These are phyloP conservation scores for Lepidium sativum DNA, from an alignment of 345 rosid species.

Conservation along the genomic window DNA sequence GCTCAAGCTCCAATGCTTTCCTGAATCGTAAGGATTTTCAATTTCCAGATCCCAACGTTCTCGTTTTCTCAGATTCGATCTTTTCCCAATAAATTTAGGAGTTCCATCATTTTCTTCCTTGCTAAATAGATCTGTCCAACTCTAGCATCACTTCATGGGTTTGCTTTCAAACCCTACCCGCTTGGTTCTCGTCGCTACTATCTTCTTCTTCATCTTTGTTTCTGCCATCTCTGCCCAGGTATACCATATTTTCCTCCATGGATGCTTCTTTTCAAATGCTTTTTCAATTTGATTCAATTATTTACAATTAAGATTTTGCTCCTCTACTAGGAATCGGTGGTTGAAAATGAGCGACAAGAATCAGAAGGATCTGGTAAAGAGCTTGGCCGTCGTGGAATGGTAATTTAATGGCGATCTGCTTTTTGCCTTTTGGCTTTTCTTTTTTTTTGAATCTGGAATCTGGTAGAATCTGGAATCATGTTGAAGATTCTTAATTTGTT, in stretches of 20 bases:
- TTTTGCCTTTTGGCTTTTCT: background rate
- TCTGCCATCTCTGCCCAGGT: conserved; percentile 45
- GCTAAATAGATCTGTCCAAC: conserved; percentile 1
- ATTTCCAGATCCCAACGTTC: conserved; percentile 1
- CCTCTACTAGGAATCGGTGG: conserved; percentile 34
- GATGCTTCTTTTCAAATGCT: background rate
- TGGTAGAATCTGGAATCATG: background rate
- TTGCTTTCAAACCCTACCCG: conserved; percentile 29
- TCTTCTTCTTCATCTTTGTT: conserved; percentile 24
- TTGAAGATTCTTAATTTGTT: background rate
- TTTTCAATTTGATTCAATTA: background rate
- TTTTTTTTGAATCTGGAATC: background rate
- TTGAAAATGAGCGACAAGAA: conserved; percentile 45
- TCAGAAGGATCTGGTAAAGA: conserved; percentile 38
- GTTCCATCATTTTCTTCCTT: background rate
- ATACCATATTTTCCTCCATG: background rate
- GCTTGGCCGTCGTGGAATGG: conserved; percentile 97
- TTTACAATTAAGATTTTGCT: background rate
- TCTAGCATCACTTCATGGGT: conserved; percentile 30
- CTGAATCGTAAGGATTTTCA: conserved; percentile 2
- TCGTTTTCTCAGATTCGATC: conserved; percentile 1
- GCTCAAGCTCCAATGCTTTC: conserved; percentile 8
- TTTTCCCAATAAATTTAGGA: background rate
- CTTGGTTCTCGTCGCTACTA: conserved; percentile 23
- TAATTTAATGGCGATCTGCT: conserved; percentile 23